These are phyloP conservation scores for Diplogelasinospora grovesii DNA, from an alignment of 495 filamentous ascomycete genomes.

Conservation along the genomic window DNA sequence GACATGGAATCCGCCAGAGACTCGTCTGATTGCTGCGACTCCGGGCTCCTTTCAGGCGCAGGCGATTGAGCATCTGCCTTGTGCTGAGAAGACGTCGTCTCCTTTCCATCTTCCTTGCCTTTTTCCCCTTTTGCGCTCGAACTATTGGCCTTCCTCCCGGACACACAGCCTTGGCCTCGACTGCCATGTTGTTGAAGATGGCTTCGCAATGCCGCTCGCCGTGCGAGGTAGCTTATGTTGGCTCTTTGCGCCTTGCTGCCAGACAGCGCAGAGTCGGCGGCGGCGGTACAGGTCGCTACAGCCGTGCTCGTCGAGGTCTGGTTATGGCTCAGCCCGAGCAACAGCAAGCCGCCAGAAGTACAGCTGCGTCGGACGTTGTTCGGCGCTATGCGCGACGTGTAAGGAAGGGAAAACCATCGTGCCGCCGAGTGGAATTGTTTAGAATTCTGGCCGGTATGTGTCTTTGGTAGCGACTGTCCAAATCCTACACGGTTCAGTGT, in stretches of 20 bases:
- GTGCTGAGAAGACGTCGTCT: constrained; percentile 10
- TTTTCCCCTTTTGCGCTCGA: constrained; percentile 28
- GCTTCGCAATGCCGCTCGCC: constrained; percentile 27
- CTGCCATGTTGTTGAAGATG: no score
- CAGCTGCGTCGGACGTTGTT: constrained; percentile 34
- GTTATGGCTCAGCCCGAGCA: constrained; percentile 31
- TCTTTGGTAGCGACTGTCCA: constrained; percentile 5
- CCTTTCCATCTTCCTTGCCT: constrained; percentile 12
- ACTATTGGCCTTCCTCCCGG: constrained; percentile 23
- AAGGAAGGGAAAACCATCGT: constrained; percentile 6
- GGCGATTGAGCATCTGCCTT: constrained; percentile 7
- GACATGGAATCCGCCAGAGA: constrained; percentile 35
- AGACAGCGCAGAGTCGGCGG: constrained; percentile 31
- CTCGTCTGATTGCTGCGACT: constrained; percentile 15
- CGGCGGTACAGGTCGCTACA: constrained; percentile 34
- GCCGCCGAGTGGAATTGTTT: constrained; percentile 18
- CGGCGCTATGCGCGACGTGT: constrained; percentile 16
- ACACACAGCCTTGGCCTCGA: constrained; percentile 6
- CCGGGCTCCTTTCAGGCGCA: constrained; percentile 5
- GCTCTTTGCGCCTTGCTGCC: constrained; percentile 25
- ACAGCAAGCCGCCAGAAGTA: constrained; percentile 37
- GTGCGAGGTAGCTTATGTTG: constrained; percentile 33
- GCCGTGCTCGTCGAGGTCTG: constrained; percentile 33
- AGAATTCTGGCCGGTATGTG: constrained; percentile 11
- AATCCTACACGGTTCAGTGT: constrained; percentile 12